phyloP scores from a whole-genome alignment of 2,329 filamentous ascomycete species.

The Fusarium musae region DNA sequence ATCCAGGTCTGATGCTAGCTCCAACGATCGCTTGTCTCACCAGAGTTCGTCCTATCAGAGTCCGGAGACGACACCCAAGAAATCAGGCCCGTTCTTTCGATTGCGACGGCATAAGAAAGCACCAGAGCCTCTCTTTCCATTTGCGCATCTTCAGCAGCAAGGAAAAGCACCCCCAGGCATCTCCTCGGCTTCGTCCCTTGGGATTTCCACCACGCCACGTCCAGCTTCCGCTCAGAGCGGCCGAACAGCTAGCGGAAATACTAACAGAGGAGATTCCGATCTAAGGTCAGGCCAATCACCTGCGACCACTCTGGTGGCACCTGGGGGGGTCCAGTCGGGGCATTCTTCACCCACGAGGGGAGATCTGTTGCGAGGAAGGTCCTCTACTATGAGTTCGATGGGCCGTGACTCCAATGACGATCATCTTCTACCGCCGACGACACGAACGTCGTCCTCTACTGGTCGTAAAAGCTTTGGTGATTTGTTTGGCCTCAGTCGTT shows the following conservation, averaged over 20 bases:
- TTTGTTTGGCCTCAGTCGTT: conserved; percentile 79
- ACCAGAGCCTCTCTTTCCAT: conserved; percentile 81
- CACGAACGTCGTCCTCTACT: conserved; percentile 87
- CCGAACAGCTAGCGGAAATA: conserved; percentile 36
- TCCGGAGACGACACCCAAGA: conserved; percentile 69
- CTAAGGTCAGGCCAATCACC: conserved; percentile 51
- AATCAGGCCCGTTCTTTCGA: conserved; percentile 80
- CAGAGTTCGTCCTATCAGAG: conserved; percentile 66
- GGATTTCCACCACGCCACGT: conserved; percentile 47
- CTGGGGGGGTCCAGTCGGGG: conserved; percentile 59
- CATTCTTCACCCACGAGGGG: conserved; percentile 76
- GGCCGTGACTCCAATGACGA: conserved; percentile 78
- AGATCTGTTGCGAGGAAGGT: conserved; percentile 76
- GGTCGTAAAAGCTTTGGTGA: conserved; percentile 94
- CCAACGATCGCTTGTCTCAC: conserved; percentile 70
- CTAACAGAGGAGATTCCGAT: conserved; percentile 28
- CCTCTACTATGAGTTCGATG: conserved; percentile 89
- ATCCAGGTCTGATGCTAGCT: conserved; percentile 88
- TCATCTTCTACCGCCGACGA: conserved; percentile 71
- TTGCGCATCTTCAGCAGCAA: conserved; percentile 84
- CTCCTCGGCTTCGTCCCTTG: conserved; percentile 58
- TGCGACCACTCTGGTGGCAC: conserved; percentile 59
- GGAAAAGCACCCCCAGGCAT: conserved; percentile 56
- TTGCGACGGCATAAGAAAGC: conserved; percentile 82
- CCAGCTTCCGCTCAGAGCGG: conserved; percentile 51